Evolutionary conservation across 129 eudicot species (phyloP).

Genomic region (Pittosporum tobira): DNA sequence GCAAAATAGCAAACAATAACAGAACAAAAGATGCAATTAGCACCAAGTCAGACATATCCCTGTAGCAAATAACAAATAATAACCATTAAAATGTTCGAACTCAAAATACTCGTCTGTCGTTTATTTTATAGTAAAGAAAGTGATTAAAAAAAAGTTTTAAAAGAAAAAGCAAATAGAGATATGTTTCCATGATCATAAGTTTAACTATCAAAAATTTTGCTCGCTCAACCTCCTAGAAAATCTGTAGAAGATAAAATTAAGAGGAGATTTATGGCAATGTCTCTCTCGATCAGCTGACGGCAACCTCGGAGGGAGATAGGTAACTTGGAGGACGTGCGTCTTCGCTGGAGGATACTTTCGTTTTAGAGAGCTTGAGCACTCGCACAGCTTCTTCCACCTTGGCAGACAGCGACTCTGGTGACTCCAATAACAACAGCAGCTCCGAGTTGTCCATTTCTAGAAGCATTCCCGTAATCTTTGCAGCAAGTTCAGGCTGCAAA

Average conservation of each 20-base stretch:
- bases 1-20: no score
- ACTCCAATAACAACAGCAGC: conserved; percentile 55
- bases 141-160: no score
- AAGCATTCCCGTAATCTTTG: conserved; percentile 88
- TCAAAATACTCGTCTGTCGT: no score
- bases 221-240: no score
- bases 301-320: conserved; percentile 49
- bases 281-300: conserved; percentile 58
- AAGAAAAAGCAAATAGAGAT: no score
- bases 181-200: no score
- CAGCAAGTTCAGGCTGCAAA: conserved; percentile 74
- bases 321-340: conserved; percentile 43
- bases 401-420: conserved; percentile 54
- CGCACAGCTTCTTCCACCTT: conserved; percentile 81
- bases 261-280: background rate
- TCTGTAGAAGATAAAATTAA: background rate
- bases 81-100: no score
- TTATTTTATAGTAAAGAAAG: no score
- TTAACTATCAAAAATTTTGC: no score
- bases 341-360: conserved; percentile 35
- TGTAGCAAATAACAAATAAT: no score
- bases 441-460: conserved; percentile 90
- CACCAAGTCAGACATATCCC: no score
- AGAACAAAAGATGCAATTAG: no score
- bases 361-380: conserved; percentile 52